Evolutionary conservation across 2,329 filamentous ascomycete species (phyloP).

Genomic region (Penicillium nordicum): DNA sequence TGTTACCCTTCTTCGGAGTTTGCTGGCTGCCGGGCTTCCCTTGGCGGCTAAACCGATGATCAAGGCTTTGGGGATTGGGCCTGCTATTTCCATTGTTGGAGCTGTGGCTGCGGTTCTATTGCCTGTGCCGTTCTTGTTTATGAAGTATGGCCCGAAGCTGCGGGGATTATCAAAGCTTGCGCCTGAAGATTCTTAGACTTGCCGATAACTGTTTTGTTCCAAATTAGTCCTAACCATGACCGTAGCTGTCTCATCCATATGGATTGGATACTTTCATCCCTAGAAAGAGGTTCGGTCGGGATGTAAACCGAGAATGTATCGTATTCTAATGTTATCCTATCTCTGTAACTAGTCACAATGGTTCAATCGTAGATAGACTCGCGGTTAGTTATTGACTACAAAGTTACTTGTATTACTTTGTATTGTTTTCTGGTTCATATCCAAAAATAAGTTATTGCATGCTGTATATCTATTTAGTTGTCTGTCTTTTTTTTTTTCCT

Average conservation of each 20-base stretch:
- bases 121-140: constrained; percentile 47
- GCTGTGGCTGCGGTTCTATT: constrained; percentile 39
- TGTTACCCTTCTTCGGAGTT: constrained; percentile 44
- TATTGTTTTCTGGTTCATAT: not conserved
- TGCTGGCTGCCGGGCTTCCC: constrained; percentile 40
- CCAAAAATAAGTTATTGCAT: not conserved
- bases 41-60: constrained; percentile 44
- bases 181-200: constrained; percentile 1
- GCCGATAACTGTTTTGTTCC: not conserved
- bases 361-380: not conserved
- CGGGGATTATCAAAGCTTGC: constrained; percentile 46
- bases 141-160: constrained; percentile 41
- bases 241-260: not conserved
- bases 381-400: not conserved
- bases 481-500: too few species aligned
- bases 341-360: too few species aligned
- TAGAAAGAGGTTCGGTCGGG: too few species aligned
- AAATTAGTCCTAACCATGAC: not conserved
- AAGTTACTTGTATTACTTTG: not conserved
- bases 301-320: not conserved
- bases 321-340: not conserved
- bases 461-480: not conserved
- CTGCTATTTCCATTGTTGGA: constrained; percentile 42
- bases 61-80: constrained; percentile 40
- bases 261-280: not conserved